Evolutionary conservation across 164 flowering plant species (phyloP).

Genomic region (Tetracentron sinense): DNA sequence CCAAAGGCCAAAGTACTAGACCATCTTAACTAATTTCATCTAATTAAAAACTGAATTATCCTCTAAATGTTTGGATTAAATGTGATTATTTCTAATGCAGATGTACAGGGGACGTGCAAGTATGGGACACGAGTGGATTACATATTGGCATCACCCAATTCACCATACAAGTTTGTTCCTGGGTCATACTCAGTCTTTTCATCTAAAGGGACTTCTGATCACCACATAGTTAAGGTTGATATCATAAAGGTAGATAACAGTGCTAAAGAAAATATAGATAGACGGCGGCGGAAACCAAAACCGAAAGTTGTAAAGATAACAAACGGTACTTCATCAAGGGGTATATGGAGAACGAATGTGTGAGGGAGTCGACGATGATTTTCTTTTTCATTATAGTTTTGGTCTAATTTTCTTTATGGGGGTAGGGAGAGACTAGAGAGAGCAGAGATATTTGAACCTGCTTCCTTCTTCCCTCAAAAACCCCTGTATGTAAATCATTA

Average conservation of each 20-base stretch:
- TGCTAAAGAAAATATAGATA: conserved; percentile 9
- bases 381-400: background rate
- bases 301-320: conserved; percentile 30
- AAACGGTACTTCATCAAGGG: conserved; percentile 25
- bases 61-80: background rate
- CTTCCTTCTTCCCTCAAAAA: too few species aligned
- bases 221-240: conserved; percentile 89
- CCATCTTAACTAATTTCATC: background rate
- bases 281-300: conserved; percentile 11
- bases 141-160: conserved; percentile 61
- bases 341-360: conserved; percentile 28
- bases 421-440: too few species aligned
- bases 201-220: conserved; percentile 97
- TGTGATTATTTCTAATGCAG: conserved; percentile 32
- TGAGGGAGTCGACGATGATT: background rate
- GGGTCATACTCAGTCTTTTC: conserved; percentile 89
- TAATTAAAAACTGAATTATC: background rate
- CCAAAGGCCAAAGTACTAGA: conserved; percentile 88
- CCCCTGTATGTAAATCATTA: too few species aligned
- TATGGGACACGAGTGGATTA: conserved; percentile 95
- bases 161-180: conserved; percentile 74
- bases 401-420: background rate
- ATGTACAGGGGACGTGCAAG: conserved; percentile 97
- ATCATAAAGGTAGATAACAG: conserved; percentile 24
- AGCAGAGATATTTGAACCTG: too few species aligned